A percentile compares a stretch with the other conserved stretches of the same genome.
Evolutionary conservation across 2,329 filamentous ascomycete genomes (phyloP).

Genomic region (Cadophora sp.): DNA sequence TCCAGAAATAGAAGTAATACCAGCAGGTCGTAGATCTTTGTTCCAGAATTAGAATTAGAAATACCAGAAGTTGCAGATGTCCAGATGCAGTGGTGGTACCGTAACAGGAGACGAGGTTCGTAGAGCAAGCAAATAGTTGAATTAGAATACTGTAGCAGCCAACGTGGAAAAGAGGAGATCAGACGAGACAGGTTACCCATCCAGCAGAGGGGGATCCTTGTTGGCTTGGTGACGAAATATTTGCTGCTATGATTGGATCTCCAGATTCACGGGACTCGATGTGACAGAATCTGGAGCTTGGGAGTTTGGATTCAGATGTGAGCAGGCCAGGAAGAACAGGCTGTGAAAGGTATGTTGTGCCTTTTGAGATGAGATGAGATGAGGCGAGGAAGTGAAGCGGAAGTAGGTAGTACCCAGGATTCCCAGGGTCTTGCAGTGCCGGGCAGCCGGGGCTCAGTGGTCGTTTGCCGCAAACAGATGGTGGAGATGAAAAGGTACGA

Average conservation of each 20-base stretch:
- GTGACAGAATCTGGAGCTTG: slow-evolving; percentile 22
- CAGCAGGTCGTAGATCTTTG: not conserved
- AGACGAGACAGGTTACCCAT: slow-evolving; percentile 1
- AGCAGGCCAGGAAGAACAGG: slow-evolving; percentile 10
- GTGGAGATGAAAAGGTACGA: slow-evolving; percentile 33
- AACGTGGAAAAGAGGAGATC: slow-evolving; percentile 5
- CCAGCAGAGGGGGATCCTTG: not conserved
- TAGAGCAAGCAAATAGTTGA: not conserved
- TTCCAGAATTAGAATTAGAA: slow-evolving; percentile 9
- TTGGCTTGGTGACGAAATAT: slow-evolving; percentile 7
- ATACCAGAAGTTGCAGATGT: slow-evolving; percentile 1
- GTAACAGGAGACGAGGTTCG: not conserved
- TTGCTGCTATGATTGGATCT: slow-evolving; percentile 21
- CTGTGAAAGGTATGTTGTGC: slow-evolving; percentile 21
- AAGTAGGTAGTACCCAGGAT: not conserved
- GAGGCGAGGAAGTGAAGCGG: slow-evolving; percentile 20
- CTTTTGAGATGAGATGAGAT: slow-evolving; percentile 28
- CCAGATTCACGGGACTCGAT: slow-evolving; percentile 21
- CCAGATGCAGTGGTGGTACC: slow-evolving; percentile 11
- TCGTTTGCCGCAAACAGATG: slow-evolving; percentile 40
- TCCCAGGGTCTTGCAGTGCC: slow-evolving; percentile 29
- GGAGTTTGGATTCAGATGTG: slow-evolving; percentile 19
- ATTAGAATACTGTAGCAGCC: slow-evolving; percentile 1
- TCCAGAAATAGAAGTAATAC: slow-evolving; percentile 13
- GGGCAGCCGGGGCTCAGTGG: slow-evolving; percentile 31